These are phyloP conservation scores for Bondarzewia mesenterica DNA, from an alignment of 1,284 basidiomycete species.

Conservation along the genomic window DNA sequence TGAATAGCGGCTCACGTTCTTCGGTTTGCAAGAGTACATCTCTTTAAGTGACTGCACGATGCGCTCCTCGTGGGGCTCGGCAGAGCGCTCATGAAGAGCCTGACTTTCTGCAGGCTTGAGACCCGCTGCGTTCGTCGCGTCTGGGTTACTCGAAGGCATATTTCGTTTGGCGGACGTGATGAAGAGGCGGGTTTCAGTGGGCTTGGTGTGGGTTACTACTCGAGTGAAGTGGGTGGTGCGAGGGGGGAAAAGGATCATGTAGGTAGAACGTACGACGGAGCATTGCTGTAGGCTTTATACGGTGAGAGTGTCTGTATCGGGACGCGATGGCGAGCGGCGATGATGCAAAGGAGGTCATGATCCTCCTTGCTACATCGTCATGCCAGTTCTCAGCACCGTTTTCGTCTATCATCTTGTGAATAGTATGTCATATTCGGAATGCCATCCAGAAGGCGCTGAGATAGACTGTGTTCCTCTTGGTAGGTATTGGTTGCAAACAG, in stretches of 20 bases:
- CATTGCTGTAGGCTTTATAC: too few relatives aligned
- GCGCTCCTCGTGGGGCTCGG: constrained; percentile 28
- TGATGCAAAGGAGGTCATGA: too few relatives aligned
- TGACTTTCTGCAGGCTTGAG: constrained; percentile 31
- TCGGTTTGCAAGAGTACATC: constrained; percentile 37
- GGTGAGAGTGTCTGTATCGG: too few relatives aligned
- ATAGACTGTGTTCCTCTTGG: too few relatives aligned
- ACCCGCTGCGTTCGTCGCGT: constrained; percentile 30
- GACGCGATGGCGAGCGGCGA: too few relatives aligned
- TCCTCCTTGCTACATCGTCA: too few relatives aligned
- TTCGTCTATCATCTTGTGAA: too few relatives aligned
- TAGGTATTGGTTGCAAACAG: not conserved
- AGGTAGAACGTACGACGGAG: too few relatives aligned
- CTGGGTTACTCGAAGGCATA: not conserved
- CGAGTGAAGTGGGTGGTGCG: not conserved
- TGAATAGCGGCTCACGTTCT: constrained; percentile 20
- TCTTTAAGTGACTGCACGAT: constrained; percentile 35
- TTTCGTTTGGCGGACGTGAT: not conserved
- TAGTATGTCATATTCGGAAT: too few relatives aligned
- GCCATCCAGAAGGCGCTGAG: too few relatives aligned
- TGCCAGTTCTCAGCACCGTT: too few relatives aligned
- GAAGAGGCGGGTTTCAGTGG: not conserved
- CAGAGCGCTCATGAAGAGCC: constrained; percentile 27
- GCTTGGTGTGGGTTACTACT: not conserved
- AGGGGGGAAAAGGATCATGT: not conserved